Conservation (phyloP, 2,329 filamentous ascomycete species). For the Epichloe uncinata region DNA sequence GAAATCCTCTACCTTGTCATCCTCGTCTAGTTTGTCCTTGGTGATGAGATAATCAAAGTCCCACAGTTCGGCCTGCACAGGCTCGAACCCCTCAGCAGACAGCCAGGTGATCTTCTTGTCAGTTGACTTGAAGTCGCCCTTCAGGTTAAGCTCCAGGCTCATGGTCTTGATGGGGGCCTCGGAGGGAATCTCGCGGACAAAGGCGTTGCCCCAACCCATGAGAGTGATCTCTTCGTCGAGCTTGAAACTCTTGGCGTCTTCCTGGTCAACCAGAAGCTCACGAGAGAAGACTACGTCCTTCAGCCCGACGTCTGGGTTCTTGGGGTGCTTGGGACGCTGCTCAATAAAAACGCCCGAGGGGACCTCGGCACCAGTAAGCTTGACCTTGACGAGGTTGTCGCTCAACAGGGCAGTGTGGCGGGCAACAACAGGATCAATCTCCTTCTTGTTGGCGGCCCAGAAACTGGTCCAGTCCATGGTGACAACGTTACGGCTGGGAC, state of each 20-base stretch:
- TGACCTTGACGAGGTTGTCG: slow-evolving; percentile 58
- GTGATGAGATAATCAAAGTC: slow-evolving; percentile 93
- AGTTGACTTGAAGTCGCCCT: slow-evolving; percentile 88
- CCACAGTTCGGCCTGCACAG: slow-evolving; percentile 74
- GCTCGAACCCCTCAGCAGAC: slow-evolving; percentile 57
- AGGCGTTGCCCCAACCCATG: slow-evolving; percentile 92
- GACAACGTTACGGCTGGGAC: slow-evolving; percentile 71
- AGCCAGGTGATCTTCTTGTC: slow-evolving; percentile 97
- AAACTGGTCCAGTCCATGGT: slow-evolving; percentile 71
- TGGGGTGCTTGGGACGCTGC: slow-evolving; percentile 76
- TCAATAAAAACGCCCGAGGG: slow-evolving; percentile 50
- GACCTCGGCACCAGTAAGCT: slow-evolving; percentile 53
- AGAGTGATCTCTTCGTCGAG: slow-evolving; percentile 84
- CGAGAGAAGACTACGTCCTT: slow-evolving; percentile 76
- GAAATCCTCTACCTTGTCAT: slow-evolving; percentile 75
- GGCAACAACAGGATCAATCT: slow-evolving; percentile 64
- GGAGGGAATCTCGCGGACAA: slow-evolving; percentile 54
- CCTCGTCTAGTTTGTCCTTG: slow-evolving; percentile 86
- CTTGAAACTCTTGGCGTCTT: slow-evolving; percentile 68
- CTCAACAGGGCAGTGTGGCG: slow-evolving; percentile 61
- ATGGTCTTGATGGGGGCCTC: slow-evolving; percentile 51
- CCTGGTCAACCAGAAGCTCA: slow-evolving; percentile 71
- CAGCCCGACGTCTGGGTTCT: slow-evolving; percentile 71
- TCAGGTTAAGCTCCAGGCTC: slow-evolving; percentile 76
- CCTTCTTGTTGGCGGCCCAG: slow-evolving; percentile 67